Evolutionary conservation across 805 yeast genomes (phyloP).

Genomic region (Sugiyamaella boreocaroliniensis): DNA sequence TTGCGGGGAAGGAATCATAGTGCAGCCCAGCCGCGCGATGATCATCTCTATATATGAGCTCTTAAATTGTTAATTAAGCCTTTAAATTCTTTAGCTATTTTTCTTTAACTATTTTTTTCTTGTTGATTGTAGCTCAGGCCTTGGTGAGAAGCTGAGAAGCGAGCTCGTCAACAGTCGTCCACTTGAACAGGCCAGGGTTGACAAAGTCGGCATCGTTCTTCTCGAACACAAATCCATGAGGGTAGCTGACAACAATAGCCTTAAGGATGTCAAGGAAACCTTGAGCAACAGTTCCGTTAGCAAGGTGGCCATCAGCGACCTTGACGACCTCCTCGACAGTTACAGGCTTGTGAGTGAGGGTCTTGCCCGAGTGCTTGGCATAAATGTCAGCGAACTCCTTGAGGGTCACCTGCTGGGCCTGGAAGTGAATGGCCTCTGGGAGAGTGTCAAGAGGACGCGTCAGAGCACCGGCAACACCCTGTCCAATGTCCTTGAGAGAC

Average conservation of each 20-base stretch:
- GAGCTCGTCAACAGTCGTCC: constrained; percentile 7
- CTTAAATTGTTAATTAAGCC: too few relatives aligned
- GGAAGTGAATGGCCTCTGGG: constrained; percentile 17
- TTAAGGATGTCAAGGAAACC: constrained; percentile 1
- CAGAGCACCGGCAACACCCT: constrained; percentile 21
- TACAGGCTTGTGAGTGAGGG: constrained; percentile 9
- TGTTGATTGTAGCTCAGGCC: too few relatives aligned
- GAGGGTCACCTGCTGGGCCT: constrained; percentile 16
- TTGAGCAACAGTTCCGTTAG: neutral
- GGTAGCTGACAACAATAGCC: neutral
- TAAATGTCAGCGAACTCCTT: constrained; percentile 14
- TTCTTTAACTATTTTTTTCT: too few relatives aligned
- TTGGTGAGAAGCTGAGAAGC: neutral
- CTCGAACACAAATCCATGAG: neutral
- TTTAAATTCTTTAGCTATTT: too few relatives aligned
- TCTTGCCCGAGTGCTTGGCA: constrained; percentile 21
- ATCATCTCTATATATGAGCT: too few relatives aligned
- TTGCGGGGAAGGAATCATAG: too few relatives aligned
- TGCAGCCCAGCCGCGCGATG: too few relatives aligned
- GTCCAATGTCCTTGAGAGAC: constrained; percentile 22
- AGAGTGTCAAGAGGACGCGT: constrained; percentile 15
- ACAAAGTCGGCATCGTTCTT: constrained; percentile 20
- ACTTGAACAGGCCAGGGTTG: constrained; percentile 22
- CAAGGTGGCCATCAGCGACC: neutral
- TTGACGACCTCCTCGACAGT: constrained; percentile 5